These are phyloP conservation scores for Cokeromyces recurvatus DNA, from an alignment of 371 early-diverging fungal species.

Conservation along the genomic window DNA sequence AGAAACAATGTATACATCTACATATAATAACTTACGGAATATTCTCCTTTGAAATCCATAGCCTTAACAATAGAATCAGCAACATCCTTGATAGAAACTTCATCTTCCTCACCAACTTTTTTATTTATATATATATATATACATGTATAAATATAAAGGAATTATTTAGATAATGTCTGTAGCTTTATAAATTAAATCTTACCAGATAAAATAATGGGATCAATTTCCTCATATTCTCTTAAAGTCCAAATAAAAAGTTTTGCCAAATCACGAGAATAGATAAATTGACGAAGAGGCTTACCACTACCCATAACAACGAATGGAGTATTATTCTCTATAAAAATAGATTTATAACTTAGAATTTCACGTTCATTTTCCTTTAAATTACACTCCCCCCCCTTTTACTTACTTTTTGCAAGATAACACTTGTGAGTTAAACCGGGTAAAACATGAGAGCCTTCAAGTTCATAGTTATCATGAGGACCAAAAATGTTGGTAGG, in stretches of 20 bases:
- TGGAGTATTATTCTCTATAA: slow-evolving; percentile 63
- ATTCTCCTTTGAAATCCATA: slow-evolving; percentile 63
- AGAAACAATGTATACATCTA: too few relatives aligned
- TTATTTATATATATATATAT: not conserved
- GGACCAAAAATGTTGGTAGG: slow-evolving; percentile 89
- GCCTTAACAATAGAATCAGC: slow-evolving; percentile 73
- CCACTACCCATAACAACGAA: slow-evolving; percentile 79
- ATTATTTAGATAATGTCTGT: not conserved
- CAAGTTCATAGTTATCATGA: slow-evolving; percentile 78
- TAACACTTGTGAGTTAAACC: slow-evolving; percentile 86
- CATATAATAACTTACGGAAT: slow-evolving; percentile 42
- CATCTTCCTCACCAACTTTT: slow-evolving; percentile 75
- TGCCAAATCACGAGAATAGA: slow-evolving; percentile 82
- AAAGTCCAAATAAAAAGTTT: slow-evolving; percentile 80
- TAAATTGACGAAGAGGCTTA: slow-evolving; percentile 84
- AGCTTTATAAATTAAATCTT: slow-evolving; percentile 4
- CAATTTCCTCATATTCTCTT: slow-evolving; percentile 75
- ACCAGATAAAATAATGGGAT: slow-evolving; percentile 85
- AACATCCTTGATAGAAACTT: slow-evolving; percentile 78
- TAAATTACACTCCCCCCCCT: too few relatives aligned
- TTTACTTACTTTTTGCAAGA: slow-evolving; percentile 62
- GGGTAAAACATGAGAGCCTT: slow-evolving; percentile 84
- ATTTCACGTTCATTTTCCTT: not conserved
- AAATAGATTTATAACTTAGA: not conserved
- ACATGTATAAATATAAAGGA: not conserved